Evolutionary conservation across 2,329 filamentous ascomycete genomes (phyloP).

Genomic region (Gnomoniopsis smithogilvyi): DNA sequence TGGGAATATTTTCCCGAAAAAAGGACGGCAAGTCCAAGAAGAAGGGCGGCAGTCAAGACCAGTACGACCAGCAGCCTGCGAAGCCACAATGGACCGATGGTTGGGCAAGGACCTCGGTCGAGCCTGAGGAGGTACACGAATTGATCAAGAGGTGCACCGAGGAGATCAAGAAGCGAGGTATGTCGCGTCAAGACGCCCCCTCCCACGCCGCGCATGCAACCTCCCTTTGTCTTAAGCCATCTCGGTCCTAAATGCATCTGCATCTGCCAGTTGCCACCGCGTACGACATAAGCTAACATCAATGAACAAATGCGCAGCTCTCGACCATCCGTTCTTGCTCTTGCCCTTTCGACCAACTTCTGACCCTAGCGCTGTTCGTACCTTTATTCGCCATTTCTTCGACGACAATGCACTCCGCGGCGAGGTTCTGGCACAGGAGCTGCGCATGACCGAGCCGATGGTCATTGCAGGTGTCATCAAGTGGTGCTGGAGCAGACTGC

Average conservation of each 20-base stretch:
- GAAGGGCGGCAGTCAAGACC: slow-evolving; percentile 49
- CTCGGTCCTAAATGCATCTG: slow-evolving; percentile 13
- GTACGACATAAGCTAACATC: slow-evolving; percentile 18
- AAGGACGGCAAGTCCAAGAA: slow-evolving; percentile 76
- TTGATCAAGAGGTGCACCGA: slow-evolving; percentile 79
- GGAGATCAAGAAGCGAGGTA: slow-evolving; percentile 94
- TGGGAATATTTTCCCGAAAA: slow-evolving; percentile 58
- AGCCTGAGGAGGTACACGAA: slow-evolving; percentile 88
- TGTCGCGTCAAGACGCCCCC: slow-evolving; percentile 26
- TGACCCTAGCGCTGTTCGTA: slow-evolving; percentile 86
- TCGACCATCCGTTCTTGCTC: slow-evolving; percentile 88
- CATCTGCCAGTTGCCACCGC: slow-evolving; percentile 10
- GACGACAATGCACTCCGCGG: slow-evolving; percentile 65
- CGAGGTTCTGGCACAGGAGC: slow-evolving; percentile 73
- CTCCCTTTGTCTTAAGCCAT: slow-evolving; percentile 8
- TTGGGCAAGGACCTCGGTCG: slow-evolving; percentile 77
- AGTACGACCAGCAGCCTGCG: slow-evolving; percentile 49
- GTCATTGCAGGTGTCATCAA: slow-evolving; percentile 92
- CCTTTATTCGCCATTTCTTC: slow-evolving; percentile 92
- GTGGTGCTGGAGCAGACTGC: slow-evolving; percentile 96
- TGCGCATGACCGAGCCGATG: slow-evolving; percentile 91
- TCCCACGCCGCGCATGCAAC: slow-evolving; percentile 14
- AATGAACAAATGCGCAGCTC: slow-evolving; percentile 48
- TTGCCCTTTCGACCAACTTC: slow-evolving; percentile 92
- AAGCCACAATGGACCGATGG: slow-evolving; percentile 86